Evolutionary conservation across 805 yeast genomes (phyloP), one percentile per base, ranked within the genome.

Genomic region (Candida anglica): DNA sequence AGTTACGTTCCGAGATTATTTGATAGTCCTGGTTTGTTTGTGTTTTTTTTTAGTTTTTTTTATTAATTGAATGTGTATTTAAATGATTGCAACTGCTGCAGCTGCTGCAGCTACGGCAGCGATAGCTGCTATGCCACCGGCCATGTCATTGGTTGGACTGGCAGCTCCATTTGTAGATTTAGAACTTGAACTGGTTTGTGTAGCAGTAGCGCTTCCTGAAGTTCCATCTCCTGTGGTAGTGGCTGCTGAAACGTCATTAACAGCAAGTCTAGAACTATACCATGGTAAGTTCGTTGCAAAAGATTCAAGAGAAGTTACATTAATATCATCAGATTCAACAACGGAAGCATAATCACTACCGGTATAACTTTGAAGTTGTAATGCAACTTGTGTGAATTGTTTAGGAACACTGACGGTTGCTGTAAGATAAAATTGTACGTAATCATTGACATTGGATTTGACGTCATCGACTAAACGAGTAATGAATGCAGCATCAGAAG

Each of bases 261-360:
- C n/a, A n/a, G n/a, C n/a, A n/a, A n/a, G n/a, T n/a, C n/a, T n/a
- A n/a, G n/a, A n/a, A n/a, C n/a, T n/a, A 22, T 10, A 21, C 47
- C 47, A 43, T 28, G 47, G 47, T 19, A 43, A 36, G 15, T 15
- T 25, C 5, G 42, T 35, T 2, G 42, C 47, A 14, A 43, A 36
- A 6, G 33, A 24, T 28, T 38, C 33, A 15, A 43, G 20, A 19
- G 30, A 18, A 8, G 32, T 10, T 13, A 43, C 38, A 19, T 40
- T 28, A 10, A 41, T 27, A 25, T 19, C 30, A n/a, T 38, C 37
- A 5, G 26, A 21, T 17, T 18, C 28, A 21, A 40, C 21, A 4
- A 30, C 15, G 18, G 32, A 18, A 18, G 26, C 20, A 22, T 30
- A 30, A 21, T 21, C 19, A 16, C 9, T 16, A 10, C 20, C 32